Percentiles rank a stretch among this genome's conserved stretches.
Evolutionary conservation across 2,329 filamentous ascomycete genomes (phyloP).

Genomic region (Monilinia polystroma): DNA sequence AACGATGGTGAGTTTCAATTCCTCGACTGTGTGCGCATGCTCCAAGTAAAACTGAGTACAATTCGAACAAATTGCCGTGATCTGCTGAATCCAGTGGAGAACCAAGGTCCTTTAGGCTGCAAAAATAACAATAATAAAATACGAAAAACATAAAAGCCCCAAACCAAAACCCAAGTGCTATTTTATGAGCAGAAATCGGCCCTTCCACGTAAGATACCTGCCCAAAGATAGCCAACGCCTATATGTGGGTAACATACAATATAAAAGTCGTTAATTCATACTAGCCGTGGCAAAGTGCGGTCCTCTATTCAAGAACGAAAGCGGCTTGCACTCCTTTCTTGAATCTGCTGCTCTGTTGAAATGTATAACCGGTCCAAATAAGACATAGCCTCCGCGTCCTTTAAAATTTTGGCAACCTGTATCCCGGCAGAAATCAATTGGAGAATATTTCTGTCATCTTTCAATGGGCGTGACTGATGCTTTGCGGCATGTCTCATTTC

Average conservation of each 20-base stretch:
- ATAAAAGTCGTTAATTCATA: constrained; percentile 32
- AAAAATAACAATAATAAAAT: background rate
- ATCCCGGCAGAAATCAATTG: constrained; percentile 85
- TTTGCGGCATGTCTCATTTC: constrained; percentile 86
- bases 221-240: constrained; percentile 5
- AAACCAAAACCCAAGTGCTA: background rate
- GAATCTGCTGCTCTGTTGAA: constrained; percentile 76
- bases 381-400: constrained; percentile 51
- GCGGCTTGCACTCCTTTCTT: constrained; percentile 55
- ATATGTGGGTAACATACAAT: constrained; percentile 26
- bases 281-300: constrained; percentile 20
- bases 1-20: background rate
- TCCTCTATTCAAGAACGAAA: constrained; percentile 32
- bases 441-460: constrained; percentile 85
- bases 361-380: constrained; percentile 74
- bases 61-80: background rate
- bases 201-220: background rate
- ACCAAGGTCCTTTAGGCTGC: background rate
- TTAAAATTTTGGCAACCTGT: constrained; percentile 83
- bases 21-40: background rate
- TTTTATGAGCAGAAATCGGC: background rate
- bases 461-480: constrained; percentile 77
- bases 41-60: background rate
- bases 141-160: constrained; percentile 1
- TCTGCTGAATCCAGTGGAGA: background rate